Conservation (phyloP, 2,329 filamentous ascomycete genomes). For the Alternaria sp. region DNA sequence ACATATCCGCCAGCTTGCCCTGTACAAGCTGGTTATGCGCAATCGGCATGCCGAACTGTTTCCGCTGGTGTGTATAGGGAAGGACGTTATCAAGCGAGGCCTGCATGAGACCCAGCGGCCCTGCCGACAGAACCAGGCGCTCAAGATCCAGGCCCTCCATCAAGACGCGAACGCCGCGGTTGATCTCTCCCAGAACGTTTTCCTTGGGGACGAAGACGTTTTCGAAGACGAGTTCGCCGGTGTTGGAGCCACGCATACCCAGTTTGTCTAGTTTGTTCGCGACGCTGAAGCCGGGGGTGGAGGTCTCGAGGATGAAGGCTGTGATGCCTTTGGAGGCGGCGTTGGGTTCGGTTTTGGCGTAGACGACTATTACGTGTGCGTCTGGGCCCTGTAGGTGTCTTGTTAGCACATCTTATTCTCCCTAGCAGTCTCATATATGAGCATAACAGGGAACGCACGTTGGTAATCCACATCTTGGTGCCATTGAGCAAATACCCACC, state of each 20-base stretch:
- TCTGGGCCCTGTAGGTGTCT: conserved; percentile 68
- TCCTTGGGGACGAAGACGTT: conserved; percentile 85
- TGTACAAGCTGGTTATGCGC: conserved; percentile 93
- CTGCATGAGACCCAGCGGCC: conserved; percentile 94
- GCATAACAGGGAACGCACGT: conserved; percentile 57
- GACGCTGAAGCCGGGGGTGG: conserved; percentile 77
- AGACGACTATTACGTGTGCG: conserved; percentile 92
- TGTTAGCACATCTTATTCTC: too few relatives aligned
- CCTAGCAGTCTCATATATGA: too few relatives aligned
- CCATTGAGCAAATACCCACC: conserved; percentile 87
- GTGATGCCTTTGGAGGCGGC: conserved; percentile 89
- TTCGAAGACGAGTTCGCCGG: conserved; percentile 91
- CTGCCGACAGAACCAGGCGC: conserved; percentile 86
- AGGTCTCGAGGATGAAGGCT: conserved; percentile 84
- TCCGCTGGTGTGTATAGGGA: conserved; percentile 86
- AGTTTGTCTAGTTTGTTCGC: conserved; percentile 95
- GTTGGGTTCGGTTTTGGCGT: conserved; percentile 88
- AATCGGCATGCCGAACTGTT: conserved; percentile 86
- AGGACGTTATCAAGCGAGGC: conserved; percentile 83
- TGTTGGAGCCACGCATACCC: conserved; percentile 97
- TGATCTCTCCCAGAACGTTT: conserved; percentile 79
- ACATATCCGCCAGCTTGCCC: conserved; percentile 95
- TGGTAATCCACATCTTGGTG: conserved; percentile 99
- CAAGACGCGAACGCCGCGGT: conserved; percentile 84
- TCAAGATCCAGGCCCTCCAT: conserved; percentile 98